Base-by-base conservation (phyloP, 2,329 filamentous ascomycete genomes). In the Aspergillus felis region DNA sequence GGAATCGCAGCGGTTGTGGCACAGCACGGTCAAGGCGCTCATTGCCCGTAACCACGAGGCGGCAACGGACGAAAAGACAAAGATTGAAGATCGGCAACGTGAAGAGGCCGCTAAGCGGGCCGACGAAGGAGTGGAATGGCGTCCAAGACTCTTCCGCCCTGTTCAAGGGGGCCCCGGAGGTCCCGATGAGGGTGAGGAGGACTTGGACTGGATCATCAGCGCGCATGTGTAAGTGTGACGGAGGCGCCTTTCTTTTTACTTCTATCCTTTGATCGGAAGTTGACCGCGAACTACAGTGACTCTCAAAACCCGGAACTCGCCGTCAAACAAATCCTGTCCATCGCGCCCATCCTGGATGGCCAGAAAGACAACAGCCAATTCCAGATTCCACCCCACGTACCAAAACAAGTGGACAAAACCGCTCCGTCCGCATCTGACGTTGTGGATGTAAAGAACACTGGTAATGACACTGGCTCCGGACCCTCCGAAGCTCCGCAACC, bases 1-100 rank as follows among this genome's bases (percentile, higher is more conserved):
- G 49, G 94, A 99, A 74, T 97, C 92, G 12, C 92, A 96, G 72
- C 87, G 81, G 61, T 79, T 99, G 49, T 99, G 94, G 94, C 77
- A 86, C 32, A 87, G 86, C 51, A 96, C 92, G 0, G 89, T 88
- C 8, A 82, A 87, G 64, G 94, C 93, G 0, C 87, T 99, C 60
- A 89, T 88, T 69, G 87, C 89, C 51, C 86, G 87, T 57, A 92
- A 99, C 66, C 94, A 99, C 68, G 89, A 91, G 64, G 76, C 88
- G 8, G 94, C 94, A 3, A 99, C 94, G 0, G 90, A 94, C 61
- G 93, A 97, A 70, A 99, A 99, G 79, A 92, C 90, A n/a, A 90
- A 89, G 72, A 91, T 99, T 58, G 94, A 99, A 72, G 93, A 97
- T 67, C 87, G 84, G 69, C 94, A 99, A 75, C 84, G 94, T 68